Base-by-base conservation (phyloP, 257 asterid genomes). In the Striga asiatica region DNA sequence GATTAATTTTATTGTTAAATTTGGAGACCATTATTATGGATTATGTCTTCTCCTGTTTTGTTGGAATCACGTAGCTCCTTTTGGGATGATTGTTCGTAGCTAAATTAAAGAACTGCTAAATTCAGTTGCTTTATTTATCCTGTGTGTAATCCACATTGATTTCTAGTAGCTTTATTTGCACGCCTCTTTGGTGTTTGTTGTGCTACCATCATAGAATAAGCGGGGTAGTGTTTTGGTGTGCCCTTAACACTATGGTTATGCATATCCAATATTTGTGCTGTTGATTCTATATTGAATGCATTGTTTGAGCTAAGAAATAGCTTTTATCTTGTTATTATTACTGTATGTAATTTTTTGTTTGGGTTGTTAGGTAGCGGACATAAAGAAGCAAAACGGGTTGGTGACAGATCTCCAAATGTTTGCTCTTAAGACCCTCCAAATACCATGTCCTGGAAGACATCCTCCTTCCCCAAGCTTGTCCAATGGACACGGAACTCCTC, bases 371-470 rank as follows among this genome's bases (percentile, higher is more conserved):
- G 47, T 39, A 20, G 14, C 47, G 2, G 47, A 39, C 47, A 39
- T 39, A 39, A 39, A 39, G 47, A 39, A 39, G 47, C 47, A n/a
- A 12, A 39, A 39, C 5, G 47, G 47, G 13, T 39, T 39, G 18
- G 47, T 39, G 47, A 39, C 21, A 5, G 47, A 39, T 39, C 47
- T 39, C 10, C 47, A 39, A 14, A 39, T 39, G 47, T 39, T 39
- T 39, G 47, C 47, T 13, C 47, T 39, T 12, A 39, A 39, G 6
- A 39, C 47, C 47, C 47, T 39, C 47, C 47, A 39, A 39, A 39
- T 89, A 65, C 97, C 97, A 0, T 65, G 74, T 64, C 97, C 94
- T 0, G 96, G 97, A 63, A 73, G 94, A 73, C 94, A 86, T 69
- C 93, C 85, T 5, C 95, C 93, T 28, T 85, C 95, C 5, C 80